These are phyloP conservation scores for Tylopilus felleus DNA, from an alignment of 768 basidiomycete species.

Conservation along the genomic window DNA sequence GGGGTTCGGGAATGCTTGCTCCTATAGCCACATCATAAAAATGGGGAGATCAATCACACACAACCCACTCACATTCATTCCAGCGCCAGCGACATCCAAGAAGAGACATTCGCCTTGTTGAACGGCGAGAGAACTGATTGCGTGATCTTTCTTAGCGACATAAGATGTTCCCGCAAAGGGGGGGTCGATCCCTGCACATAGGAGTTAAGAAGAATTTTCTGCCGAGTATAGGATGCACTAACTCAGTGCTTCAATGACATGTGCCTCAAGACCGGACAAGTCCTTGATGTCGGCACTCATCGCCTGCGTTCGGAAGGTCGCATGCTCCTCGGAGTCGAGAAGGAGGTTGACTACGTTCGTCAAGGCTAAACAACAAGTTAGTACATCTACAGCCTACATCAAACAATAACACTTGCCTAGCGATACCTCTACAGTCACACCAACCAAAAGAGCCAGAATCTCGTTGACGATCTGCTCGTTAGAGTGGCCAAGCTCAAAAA, in stretches of 20 bases:
- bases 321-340: constrained; percentile 47
- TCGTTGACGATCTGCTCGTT: constrained; percentile 65
- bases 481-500: constrained; percentile 54
- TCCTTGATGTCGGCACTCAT: constrained; percentile 31
- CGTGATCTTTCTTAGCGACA: constrained; percentile 44
- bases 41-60: not conserved
- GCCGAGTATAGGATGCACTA: constrained; percentile 27
- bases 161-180: constrained; percentile 69
- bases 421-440: constrained; percentile 63
- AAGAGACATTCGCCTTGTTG: constrained; percentile 55
- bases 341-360: constrained; percentile 66
- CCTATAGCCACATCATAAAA: constrained; percentile 34
- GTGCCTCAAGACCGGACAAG: constrained; percentile 46
- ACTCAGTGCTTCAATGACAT: constrained; percentile 69
- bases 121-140: constrained; percentile 40
- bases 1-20: constrained; percentile 50
- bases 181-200: constrained; percentile 59
- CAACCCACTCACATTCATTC: constrained; percentile 48
- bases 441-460: constrained; percentile 68
- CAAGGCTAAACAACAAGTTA: constrained; percentile 40
- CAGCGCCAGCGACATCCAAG: constrained; percentile 56
- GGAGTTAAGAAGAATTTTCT: not conserved
- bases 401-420: constrained; percentile 44
- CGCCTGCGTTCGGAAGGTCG: constrained; percentile 36
- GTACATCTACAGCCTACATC: not conserved